phyloP scores from a whole-genome alignment of 2,329 filamentous ascomycete species.

The Fusarium buxicola region DNA sequence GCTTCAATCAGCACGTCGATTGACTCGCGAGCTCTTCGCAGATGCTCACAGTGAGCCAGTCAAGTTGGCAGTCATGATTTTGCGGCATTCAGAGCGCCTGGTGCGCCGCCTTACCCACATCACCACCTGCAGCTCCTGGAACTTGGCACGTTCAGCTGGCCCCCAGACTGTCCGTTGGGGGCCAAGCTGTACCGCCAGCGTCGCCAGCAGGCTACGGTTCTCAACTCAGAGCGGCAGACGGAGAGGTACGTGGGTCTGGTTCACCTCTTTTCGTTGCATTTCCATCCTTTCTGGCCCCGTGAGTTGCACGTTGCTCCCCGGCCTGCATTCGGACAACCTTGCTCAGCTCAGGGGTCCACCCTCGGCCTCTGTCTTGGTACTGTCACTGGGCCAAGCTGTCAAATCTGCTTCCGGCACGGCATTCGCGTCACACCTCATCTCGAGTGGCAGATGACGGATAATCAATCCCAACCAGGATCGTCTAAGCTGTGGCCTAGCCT shows the following conservation, averaged over 20 bases:
- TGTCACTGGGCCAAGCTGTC: background rate
- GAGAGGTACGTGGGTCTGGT: conserved; percentile 42
- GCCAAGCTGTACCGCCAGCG: conserved; percentile 24
- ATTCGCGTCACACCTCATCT: background rate
- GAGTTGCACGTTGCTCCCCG: background rate
- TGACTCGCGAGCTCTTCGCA: conserved; percentile 1
- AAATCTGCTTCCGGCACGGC: background rate
- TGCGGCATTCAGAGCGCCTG: conserved; percentile 44
- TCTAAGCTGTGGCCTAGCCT: no score
- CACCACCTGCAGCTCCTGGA: conserved; percentile 24
- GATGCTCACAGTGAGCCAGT: conserved; percentile 10
- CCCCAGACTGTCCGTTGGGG: conserved; percentile 33
- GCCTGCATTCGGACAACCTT: background rate
- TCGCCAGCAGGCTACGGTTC: conserved; percentile 41
- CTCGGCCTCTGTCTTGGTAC: background rate
- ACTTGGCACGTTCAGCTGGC: conserved; percentile 32
- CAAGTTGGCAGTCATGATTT: conserved; percentile 36
- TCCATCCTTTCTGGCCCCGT: background rate
- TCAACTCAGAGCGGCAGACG: conserved; percentile 45
- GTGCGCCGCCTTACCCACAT: conserved; percentile 41
- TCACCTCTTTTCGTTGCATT: background rate
- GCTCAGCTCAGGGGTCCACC: conserved; percentile 1
- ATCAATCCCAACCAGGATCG: no score
- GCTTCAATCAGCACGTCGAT: conserved; percentile 25
- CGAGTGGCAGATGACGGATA: no score